Percentiles rank a stretch among this genome's conserved stretches.
phyloP scores from a whole-genome alignment of 352 stramenopile species.

The Phytophthora vignae region DNA sequence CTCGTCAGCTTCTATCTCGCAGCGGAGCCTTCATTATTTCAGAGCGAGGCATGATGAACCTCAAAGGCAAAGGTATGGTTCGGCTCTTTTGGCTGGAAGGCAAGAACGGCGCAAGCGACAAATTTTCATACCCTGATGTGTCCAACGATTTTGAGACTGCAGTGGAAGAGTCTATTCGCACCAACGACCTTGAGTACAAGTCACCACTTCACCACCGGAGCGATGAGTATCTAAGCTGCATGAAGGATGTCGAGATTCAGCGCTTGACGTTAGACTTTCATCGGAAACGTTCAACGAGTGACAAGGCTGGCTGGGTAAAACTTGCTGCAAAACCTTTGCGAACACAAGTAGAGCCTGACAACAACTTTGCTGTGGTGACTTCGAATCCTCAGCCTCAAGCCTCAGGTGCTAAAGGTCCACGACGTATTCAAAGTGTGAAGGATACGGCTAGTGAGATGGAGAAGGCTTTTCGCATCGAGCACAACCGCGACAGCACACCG shows the following conservation, averaged over 20 bases:
- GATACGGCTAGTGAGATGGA: constrained; percentile 67
- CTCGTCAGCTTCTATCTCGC: constrained; percentile 54
- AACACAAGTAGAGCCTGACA: constrained; percentile 14
- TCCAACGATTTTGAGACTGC: constrained; percentile 47
- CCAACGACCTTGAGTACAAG: constrained; percentile 42
- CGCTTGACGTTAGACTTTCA: constrained; percentile 58
- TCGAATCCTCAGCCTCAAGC: neutral
- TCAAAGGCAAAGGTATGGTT: constrained; percentile 80
- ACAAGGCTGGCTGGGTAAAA: constrained; percentile 6
- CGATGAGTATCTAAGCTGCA: constrained; percentile 67
- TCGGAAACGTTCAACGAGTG: constrained; percentile 29
- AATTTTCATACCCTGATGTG: constrained; percentile 39
- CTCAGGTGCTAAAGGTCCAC: neutral
- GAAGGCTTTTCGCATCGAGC: constrained; percentile 54
- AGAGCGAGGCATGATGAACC: constrained; percentile 69
- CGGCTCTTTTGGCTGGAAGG: constrained; percentile 76
- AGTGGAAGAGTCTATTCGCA: constrained; percentile 63
- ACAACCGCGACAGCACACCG: constrained; percentile 56
- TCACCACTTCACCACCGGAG: constrained; percentile 51
- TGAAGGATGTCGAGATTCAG: constrained; percentile 70
- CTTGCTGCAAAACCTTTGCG: neutral
- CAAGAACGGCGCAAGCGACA: constrained; percentile 38
- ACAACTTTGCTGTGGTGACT: neutral
- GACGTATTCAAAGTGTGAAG: constrained; percentile 46
- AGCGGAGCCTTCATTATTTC: constrained; percentile 62